Conservation (phyloP, 345 rosid genomes). For the Brassica carinata region DNA sequence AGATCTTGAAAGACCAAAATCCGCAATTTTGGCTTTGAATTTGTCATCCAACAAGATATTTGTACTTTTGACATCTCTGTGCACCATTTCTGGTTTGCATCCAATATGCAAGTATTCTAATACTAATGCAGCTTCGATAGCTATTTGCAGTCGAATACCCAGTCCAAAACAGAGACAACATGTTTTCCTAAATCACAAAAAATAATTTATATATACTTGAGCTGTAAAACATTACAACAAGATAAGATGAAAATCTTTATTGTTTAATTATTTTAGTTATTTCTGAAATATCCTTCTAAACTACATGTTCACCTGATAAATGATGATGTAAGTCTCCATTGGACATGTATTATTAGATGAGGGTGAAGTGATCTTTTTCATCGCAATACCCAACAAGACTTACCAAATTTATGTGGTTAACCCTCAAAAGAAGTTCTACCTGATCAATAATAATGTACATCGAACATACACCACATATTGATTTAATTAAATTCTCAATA, state of each 20-base stretch:
- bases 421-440: constrained; percentile 46
- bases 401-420: constrained; percentile 48
- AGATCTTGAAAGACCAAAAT: constrained; percentile 38
- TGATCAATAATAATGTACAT: constrained; percentile 13
- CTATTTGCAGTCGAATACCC: constrained; percentile 48
- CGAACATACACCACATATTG: not conserved
- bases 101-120: constrained; percentile 34
- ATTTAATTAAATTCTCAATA: not conserved
- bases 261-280: not conserved
- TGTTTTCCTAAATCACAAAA: constrained; percentile 17
- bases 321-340: constrained; percentile 38
- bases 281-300: not conserved
- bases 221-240: not conserved
- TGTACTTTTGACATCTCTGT: constrained; percentile 31
- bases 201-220: not conserved
- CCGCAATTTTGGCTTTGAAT: constrained; percentile 50
- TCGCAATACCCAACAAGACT: constrained; percentile 44
- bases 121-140: constrained; percentile 51
- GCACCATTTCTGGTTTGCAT: constrained; percentile 37
- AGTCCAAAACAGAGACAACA: constrained; percentile 22
- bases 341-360: constrained; percentile 52
- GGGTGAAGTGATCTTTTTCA: constrained; percentile 37
- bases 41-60: constrained; percentile 41
- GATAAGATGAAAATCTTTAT: not conserved
- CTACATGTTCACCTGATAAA: constrained; percentile 30